Evolutionary conservation across 352 stramenopile species (phyloP).

Genomic region (Phytophthora boehmeriae): DNA sequence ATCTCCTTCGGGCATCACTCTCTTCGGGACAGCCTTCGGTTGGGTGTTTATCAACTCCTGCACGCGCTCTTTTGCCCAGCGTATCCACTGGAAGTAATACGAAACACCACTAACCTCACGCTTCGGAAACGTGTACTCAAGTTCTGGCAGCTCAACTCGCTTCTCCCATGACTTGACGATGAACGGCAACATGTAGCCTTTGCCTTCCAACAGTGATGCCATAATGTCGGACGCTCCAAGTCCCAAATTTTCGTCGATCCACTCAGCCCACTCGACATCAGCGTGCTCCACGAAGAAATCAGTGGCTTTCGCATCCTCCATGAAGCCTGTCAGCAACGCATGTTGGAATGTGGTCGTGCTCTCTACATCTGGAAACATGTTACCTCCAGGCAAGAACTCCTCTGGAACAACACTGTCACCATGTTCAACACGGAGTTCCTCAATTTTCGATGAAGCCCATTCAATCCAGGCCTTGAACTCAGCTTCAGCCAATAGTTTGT

Average conservation of each 20-base stretch:
- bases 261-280: constrained; percentile 53
- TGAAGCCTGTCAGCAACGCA: constrained; percentile 49
- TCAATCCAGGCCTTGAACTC: constrained; percentile 55
- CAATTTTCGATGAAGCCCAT: constrained; percentile 50
- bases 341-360: constrained; percentile 62
- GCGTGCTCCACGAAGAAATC: constrained; percentile 68
- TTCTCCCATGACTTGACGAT: constrained; percentile 77
- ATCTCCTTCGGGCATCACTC: constrained; percentile 41
- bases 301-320: constrained; percentile 47
- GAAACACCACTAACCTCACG: constrained; percentile 49
- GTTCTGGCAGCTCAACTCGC: constrained; percentile 29
- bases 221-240: constrained; percentile 54
- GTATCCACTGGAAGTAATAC: constrained; percentile 76
- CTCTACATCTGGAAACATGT: constrained; percentile 50
- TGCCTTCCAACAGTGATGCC: constrained; percentile 47
- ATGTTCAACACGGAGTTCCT: constrained; percentile 13
- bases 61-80: constrained; percentile 69
- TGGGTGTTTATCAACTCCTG: constrained; percentile 54
- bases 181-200: constrained; percentile 68
- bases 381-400: constrained; percentile 38
- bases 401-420: constrained; percentile 27
- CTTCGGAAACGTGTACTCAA: constrained; percentile 66
- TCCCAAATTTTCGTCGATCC: constrained; percentile 54
- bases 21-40: constrained; percentile 32
- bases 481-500: constrained; percentile 35